phyloP scores from a whole-genome alignment of 2,329 filamentous ascomycete genomes.

The Gaeumannomyces sp. region DNA sequence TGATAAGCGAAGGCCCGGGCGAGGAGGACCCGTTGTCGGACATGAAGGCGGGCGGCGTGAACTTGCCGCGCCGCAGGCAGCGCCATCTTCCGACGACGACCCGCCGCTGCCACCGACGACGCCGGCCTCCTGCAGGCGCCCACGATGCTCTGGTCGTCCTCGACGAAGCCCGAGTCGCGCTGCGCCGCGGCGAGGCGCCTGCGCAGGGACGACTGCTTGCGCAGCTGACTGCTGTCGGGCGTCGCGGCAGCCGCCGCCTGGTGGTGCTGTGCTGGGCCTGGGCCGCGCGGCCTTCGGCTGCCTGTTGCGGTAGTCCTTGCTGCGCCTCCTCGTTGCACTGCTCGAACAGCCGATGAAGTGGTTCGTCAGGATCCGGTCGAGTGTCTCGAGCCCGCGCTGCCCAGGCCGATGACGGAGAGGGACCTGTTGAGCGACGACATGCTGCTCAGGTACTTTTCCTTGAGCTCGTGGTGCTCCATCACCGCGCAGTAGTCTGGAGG shows the following conservation, averaged over 20 bases:
- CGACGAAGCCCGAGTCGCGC: slow-evolving; percentile 10
- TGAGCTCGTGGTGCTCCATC: slow-evolving; percentile 13
- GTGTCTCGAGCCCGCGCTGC: slow-evolving; percentile 9
- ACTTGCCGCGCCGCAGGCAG: background rate
- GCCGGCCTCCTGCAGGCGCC: background rate
- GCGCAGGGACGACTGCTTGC: slow-evolving; percentile 8
- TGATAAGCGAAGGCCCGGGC: background rate
- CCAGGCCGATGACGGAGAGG: slow-evolving; percentile 4
- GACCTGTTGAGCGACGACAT: slow-evolving; percentile 6
- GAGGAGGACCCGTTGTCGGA: slow-evolving; percentile 5
- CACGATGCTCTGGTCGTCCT: slow-evolving; percentile 8
- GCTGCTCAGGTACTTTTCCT: slow-evolving; percentile 8
- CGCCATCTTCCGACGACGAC: background rate
- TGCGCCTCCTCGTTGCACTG: slow-evolving; percentile 12
- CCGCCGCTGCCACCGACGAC: background rate
- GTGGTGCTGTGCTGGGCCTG: background rate
- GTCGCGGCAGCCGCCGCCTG: background rate
- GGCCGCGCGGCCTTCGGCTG: slow-evolving; percentile 3
- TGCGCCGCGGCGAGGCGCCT: slow-evolving; percentile 7
- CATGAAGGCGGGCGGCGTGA: slow-evolving; percentile 3
- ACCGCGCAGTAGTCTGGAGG: slow-evolving; percentile 11
- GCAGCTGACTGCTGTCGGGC: slow-evolving; percentile 6
- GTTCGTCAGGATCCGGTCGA: slow-evolving; percentile 11
- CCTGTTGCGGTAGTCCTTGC: slow-evolving; percentile 12
- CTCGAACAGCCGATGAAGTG: slow-evolving; percentile 13